Percentiles rank a stretch among this genome's conserved stretches.
Evolutionary conservation across 306 rosid species (phyloP).

Genomic region (Cucumis sativus): Cucumber_9930_V3 NC_026660.2:15029001-15029500

Average conservation of each 20-base stretch:
- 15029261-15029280: constrained; percentile 52
- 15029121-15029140: constrained; percentile 84
- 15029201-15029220: constrained; percentile 85
- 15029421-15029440: constrained; percentile 80
- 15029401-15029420: constrained; percentile 79
- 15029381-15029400: constrained; percentile 81
- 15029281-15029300: constrained; percentile 73
- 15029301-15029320: constrained; percentile 96
- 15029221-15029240: constrained; percentile 74
- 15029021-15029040: constrained; percentile 29
- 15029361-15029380: constrained; percentile 86
- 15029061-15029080: constrained; percentile 75
- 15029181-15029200: constrained; percentile 75
- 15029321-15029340: constrained; percentile 74
- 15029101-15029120: constrained; percentile 48
- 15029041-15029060: constrained; percentile 41
- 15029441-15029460: constrained; percentile 88
- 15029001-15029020: constrained; percentile 25
- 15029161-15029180: constrained; percentile 89
- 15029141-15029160: constrained; percentile 74
- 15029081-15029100: constrained; percentile 77
- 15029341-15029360: constrained; percentile 76
- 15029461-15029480: constrained; percentile 79
- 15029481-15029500: constrained; percentile 89
- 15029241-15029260: constrained; percentile 58